These are phyloP conservation scores for Nymphaea thermarum DNA, from an alignment of 164 flowering plant species.

Conservation along the genomic window DNA sequence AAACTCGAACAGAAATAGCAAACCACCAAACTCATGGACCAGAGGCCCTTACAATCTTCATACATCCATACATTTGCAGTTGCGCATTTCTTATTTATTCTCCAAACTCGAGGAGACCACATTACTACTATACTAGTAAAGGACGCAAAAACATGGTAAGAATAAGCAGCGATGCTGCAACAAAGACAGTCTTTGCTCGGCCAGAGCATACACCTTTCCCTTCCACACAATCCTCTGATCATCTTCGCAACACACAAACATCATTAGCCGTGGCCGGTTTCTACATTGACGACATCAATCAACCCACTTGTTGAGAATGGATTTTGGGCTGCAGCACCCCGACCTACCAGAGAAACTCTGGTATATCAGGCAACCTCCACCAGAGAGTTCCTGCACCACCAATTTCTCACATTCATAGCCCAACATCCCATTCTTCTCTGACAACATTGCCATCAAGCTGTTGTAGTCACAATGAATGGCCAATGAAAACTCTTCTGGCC, in stretches of 20 bases:
- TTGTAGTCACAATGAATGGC: conserved; percentile 34
- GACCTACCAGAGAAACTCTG: conserved; percentile 21
- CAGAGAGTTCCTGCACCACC: conserved; percentile 24
- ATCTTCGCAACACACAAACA: background rate
- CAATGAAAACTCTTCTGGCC: conserved; percentile 57
- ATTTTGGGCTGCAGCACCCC: conserved; percentile 24
- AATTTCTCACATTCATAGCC: conserved; percentile 29
- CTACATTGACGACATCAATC: background rate
- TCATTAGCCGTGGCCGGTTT: background rate
- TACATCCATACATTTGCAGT: too few species aligned
- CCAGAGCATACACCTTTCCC: background rate
- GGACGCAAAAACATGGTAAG: background rate
- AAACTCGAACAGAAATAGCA: too few species aligned
- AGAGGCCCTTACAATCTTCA: too few species aligned
- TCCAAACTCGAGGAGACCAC: too few species aligned
- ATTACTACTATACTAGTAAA: too few species aligned
- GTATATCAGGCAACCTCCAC: conserved; percentile 31
- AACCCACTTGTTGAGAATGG: conserved; percentile 30
- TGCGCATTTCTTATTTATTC: too few species aligned
- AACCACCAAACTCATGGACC: too few species aligned
- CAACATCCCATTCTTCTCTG: conserved; percentile 11
- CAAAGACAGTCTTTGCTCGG: background rate
- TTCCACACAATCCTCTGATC: background rate
- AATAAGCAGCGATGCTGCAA: background rate
- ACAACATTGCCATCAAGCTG: conserved; percentile 4